Evolutionary conservation across 306 rosid species (phyloP).

Genomic region (Luffa acutangula): DNA sequence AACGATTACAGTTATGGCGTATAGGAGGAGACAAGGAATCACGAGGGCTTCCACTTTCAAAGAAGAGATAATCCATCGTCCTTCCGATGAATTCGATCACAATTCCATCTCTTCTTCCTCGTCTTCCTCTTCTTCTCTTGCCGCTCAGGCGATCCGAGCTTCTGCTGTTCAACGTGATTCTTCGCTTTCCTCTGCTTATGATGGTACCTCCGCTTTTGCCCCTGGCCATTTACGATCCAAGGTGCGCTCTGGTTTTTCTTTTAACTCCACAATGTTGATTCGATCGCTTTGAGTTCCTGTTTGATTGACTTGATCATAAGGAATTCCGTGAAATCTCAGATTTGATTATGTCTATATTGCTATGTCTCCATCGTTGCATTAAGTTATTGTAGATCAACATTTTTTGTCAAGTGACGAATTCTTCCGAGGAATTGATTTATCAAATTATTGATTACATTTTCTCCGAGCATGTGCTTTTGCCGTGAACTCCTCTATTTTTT

Average conservation of each 20-base stretch:
- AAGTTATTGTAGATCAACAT: background rate
- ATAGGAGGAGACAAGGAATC: constrained; percentile 73
- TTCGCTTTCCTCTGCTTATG: constrained; percentile 29
- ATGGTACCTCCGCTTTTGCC: constrained; percentile 3
- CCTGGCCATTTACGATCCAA: constrained; percentile 39
- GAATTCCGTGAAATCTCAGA: background rate
- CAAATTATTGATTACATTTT: background rate
- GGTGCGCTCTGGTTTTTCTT: constrained; percentile 20
- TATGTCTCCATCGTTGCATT: background rate
- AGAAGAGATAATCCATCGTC: constrained; percentile 54
- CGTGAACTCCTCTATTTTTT: background rate
- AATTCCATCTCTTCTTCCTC: constrained; percentile 18
- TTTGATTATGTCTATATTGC: background rate
- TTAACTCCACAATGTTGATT: background rate
- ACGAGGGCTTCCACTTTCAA: constrained; percentile 68
- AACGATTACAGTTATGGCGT: constrained; percentile 42
- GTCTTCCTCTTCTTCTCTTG: constrained; percentile 41
- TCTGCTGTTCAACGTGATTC: constrained; percentile 45
- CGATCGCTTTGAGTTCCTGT: background rate
- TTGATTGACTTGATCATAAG: background rate
- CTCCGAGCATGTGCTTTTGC: background rate
- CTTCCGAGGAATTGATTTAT: background rate
- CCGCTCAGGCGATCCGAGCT: constrained; percentile 68
- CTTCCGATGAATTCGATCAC: constrained; percentile 16
- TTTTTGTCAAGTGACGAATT: background rate